Evolutionary conservation across 1,284 basidiomycete genomes (phyloP).

Genomic region (Ustilago crameri): DNA sequence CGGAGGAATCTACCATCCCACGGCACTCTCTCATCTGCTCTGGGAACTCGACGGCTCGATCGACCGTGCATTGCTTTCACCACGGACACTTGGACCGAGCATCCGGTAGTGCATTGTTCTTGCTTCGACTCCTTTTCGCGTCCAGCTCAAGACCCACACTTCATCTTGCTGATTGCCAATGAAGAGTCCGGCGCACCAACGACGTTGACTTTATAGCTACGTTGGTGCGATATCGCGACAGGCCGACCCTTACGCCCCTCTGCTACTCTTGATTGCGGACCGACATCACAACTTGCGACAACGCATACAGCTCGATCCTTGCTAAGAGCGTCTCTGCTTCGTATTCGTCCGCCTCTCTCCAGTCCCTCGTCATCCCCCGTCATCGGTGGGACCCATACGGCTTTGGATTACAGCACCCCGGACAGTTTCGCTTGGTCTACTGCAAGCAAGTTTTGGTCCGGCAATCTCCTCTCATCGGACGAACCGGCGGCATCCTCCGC

Average conservation of each 20-base stretch:
- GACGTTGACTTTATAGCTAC: constrained; percentile 9
- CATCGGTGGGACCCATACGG: no score
- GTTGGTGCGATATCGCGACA: not conserved
- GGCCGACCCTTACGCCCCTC: not conserved
- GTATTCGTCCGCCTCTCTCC: no score
- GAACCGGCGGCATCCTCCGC: no score
- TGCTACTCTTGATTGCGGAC: not conserved
- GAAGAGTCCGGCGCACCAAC: constrained; percentile 13
- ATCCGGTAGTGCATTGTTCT: not conserved
- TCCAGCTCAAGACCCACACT: constrained; percentile 8
- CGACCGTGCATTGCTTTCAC: not conserved
- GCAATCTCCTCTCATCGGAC: no score
- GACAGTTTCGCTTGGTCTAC: no score
- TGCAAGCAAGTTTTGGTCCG: no score
- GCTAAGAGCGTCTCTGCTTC: no score
- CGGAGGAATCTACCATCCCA: constrained; percentile 1
- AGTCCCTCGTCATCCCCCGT: no score
- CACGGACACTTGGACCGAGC: not conserved
- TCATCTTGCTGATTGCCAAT: constrained; percentile 22
- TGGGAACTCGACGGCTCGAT: constrained; percentile 1
- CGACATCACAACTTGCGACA: no score
- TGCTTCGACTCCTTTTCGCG: constrained; percentile 3
- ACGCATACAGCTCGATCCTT: no score
- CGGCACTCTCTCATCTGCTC: constrained; percentile 1
- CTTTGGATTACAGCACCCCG: no score